Conservation (phyloP, 352 stramenopile species). For the Phytopythium kandeliae region DNA sequence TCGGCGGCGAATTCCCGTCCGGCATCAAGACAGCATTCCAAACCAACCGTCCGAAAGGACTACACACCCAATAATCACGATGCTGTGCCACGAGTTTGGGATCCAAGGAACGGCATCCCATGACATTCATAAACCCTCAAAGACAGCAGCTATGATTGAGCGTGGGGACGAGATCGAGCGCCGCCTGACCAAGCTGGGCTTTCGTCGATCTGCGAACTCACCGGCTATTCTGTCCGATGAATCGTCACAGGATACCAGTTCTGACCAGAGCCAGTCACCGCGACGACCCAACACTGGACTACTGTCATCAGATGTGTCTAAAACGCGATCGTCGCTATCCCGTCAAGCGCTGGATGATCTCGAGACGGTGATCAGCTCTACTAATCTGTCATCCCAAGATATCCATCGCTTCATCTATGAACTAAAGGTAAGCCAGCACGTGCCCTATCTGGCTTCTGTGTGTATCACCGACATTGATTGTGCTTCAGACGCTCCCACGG, state of each 20-base stretch:
- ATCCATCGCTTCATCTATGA: slow-evolving; percentile 60
- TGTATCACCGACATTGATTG: not conserved
- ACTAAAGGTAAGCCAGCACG: slow-evolving; percentile 28
- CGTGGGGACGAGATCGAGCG: slow-evolving; percentile 37
- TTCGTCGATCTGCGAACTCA: slow-evolving; percentile 7
- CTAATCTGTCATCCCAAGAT: slow-evolving; percentile 28
- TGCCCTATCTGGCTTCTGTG: too few relatives aligned
- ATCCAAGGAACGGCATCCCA: slow-evolving; percentile 3
- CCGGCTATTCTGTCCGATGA: not conserved
- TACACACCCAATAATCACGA: slow-evolving; percentile 10
- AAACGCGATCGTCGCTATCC: not conserved
- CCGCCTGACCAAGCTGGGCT: slow-evolving; percentile 36
- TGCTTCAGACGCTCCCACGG: slow-evolving; percentile 31
- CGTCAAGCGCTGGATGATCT: slow-evolving; percentile 17
- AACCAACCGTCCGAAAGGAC: not conserved
- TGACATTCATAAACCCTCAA: not conserved
- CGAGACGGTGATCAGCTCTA: slow-evolving; percentile 8
- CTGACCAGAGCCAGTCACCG: not conserved
- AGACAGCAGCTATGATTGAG: slow-evolving; percentile 18
- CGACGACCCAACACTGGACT: not conserved
- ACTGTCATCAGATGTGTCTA: not conserved
- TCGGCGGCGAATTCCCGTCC: not conserved
- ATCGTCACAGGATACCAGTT: not conserved
- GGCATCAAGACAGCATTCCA: not conserved
- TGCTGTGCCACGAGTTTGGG: slow-evolving; percentile 40